Percentiles rank a stretch among this genome's conserved stretches.
Conservation (phyloP, 2,329 filamentous ascomycete species). For the Aspergillus vadensis region DNA sequence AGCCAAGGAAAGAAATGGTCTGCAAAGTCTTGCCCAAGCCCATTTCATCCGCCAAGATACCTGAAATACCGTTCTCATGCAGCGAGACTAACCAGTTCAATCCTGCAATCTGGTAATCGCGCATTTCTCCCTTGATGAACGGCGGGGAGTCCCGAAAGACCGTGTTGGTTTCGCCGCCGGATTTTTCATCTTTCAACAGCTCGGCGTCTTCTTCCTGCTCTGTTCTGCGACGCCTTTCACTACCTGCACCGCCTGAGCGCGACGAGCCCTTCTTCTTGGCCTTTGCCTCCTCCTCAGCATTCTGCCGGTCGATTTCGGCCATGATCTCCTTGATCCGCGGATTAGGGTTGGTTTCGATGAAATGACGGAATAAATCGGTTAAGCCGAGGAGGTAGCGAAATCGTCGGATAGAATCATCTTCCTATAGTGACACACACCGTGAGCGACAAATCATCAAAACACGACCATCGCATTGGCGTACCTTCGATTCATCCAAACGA, state of each 20-base stretch:
- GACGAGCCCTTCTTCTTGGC: constrained; percentile 74
- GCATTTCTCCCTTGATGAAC: constrained; percentile 87
- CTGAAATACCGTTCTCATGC: constrained; percentile 98
- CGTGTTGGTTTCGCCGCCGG: constrained; percentile 79
- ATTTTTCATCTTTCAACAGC: constrained; percentile 79
- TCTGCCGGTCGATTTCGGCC: constrained; percentile 90
- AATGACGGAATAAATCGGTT: constrained; percentile 96
- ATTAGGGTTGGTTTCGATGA: constrained; percentile 96
- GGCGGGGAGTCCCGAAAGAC: constrained; percentile 91
- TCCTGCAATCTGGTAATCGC: constrained; percentile 94
- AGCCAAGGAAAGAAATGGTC: constrained; percentile 95
- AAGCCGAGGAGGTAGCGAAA: constrained; percentile 94
- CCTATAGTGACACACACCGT: constrained; percentile 53
- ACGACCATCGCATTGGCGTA: constrained; percentile 43
- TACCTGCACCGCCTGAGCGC: constrained; percentile 81
- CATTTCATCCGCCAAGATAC: constrained; percentile 98
- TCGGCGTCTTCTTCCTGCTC: constrained; percentile 98
- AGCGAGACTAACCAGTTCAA: constrained; percentile 97
- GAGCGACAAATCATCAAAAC: constrained; percentile 7
- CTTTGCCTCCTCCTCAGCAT: constrained; percentile 69
- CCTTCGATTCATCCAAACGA: constrained; percentile 87
- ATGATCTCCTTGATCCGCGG: constrained; percentile 93
- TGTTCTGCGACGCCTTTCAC: constrained; percentile 78
- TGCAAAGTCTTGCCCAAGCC: constrained; percentile 96
- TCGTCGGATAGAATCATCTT: constrained; percentile 90